Evolutionary conservation across 768 basidiomycete genomes (phyloP).

Genomic region (Podaxis sp.): DNA sequence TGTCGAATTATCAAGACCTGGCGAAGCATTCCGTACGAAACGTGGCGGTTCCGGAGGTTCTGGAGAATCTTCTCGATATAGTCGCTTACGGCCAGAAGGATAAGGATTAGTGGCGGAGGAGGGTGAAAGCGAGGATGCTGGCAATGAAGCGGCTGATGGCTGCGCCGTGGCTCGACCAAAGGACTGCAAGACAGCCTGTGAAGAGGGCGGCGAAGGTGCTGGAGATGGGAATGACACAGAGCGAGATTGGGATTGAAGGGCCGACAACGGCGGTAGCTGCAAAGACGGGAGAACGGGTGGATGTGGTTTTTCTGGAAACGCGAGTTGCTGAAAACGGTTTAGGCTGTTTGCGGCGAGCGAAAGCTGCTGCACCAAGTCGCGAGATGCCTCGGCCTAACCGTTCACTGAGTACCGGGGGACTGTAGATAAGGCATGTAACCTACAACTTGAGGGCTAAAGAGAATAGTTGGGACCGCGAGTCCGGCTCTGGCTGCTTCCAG

Average conservation of each 20-base stretch:
- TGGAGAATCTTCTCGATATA: slow-evolving; percentile 33
- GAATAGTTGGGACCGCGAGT: slow-evolving; percentile 30
- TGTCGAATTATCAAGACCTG: slow-evolving; percentile 5
- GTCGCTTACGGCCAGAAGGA: slow-evolving; percentile 28
- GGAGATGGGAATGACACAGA: slow-evolving; percentile 30
- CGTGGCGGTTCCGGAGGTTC: slow-evolving; percentile 11
- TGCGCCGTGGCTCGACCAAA: neutral
- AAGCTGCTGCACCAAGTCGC: slow-evolving; percentile 51
- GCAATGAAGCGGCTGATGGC: slow-evolving; percentile 1
- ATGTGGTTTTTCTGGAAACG: slow-evolving; percentile 32
- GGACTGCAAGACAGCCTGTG: slow-evolving; percentile 8
- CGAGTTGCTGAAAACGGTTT: slow-evolving; percentile 50
- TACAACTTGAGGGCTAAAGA: slow-evolving; percentile 32
- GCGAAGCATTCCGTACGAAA: neutral
- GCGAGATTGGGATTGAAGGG: slow-evolving; percentile 16
- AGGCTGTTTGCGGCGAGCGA: slow-evolving; percentile 48
- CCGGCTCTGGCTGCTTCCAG: slow-evolving; percentile 43
- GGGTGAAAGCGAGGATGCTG: slow-evolving; percentile 10
- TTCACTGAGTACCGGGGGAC: slow-evolving; percentile 6
- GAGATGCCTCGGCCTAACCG: slow-evolving; percentile 48
- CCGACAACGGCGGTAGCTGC: slow-evolving; percentile 16
- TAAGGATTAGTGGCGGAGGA: slow-evolving; percentile 2
- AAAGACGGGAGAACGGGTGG: slow-evolving; percentile 7
- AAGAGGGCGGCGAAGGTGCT: slow-evolving; percentile 23
- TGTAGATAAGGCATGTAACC: slow-evolving; percentile 14